phyloP scores from a whole-genome alignment of 2,329 filamentous ascomycete species.

The Aspergillus melleus region DNA sequence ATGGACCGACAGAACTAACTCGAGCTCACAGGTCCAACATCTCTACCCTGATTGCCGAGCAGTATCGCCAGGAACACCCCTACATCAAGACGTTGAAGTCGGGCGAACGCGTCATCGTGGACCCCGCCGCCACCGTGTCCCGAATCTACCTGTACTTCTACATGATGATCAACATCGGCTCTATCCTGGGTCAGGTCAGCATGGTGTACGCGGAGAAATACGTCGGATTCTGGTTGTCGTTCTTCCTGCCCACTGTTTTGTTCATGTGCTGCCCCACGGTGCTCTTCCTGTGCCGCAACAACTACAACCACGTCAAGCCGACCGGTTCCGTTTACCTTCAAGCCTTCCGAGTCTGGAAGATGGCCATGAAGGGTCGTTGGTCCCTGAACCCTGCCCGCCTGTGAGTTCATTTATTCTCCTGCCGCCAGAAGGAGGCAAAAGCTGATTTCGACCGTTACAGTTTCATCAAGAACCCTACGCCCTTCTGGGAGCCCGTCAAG shows the following conservation, averaged over 20 bases:
- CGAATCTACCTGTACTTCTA: slow-evolving; percentile 72
- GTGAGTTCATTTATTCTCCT: slow-evolving; percentile 33
- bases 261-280: slow-evolving; percentile 65
- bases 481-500: slow-evolving; percentile 36
- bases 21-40: slow-evolving; percentile 59
- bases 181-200: slow-evolving; percentile 60
- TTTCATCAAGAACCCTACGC: slow-evolving; percentile 15
- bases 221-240: slow-evolving; percentile 73
- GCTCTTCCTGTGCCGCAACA: slow-evolving; percentile 59
- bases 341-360: slow-evolving; percentile 60
- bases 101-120: slow-evolving; percentile 69
- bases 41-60: slow-evolving; percentile 69
- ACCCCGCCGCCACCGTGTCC: slow-evolving; percentile 67
- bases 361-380: slow-evolving; percentile 65
- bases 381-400: slow-evolving; percentile 61
- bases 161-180: slow-evolving; percentile 68
- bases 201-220: slow-evolving; percentile 77
- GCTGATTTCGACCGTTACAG: slow-evolving; percentile 8
- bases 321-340: slow-evolving; percentile 71
- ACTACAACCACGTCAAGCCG: slow-evolving; percentile 65
- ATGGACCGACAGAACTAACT: background rate
- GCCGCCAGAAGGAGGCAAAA: too few relatives aligned
- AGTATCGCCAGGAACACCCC: slow-evolving; percentile 62
- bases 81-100: slow-evolving; percentile 56
- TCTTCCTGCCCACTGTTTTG: slow-evolving; percentile 64